Base-by-base conservation (phyloP, 768 basidiomycete species). In the Panaeolus cyanescens region DNA sequence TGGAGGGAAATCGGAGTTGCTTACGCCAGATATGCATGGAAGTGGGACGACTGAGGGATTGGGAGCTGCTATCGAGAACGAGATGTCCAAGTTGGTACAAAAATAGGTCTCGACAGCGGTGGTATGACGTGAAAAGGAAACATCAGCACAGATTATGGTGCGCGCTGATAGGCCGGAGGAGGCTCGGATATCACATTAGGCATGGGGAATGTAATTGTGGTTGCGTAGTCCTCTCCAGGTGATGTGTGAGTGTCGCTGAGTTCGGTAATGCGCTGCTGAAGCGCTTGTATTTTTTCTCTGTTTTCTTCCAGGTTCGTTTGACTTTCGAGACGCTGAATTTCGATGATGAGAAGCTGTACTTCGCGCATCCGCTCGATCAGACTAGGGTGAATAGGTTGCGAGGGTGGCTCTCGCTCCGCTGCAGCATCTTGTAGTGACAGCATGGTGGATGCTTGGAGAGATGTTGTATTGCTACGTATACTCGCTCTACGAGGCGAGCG, bases 11-110 rank as follows among this genome's bases (percentile, higher is more conserved):
- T 59, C 62, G 5, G 68, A 75, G 37, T 42, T 76, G 25, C 62
- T 77, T 58, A 77, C 76, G 4, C 76, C 75, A 8, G 76, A 77
- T 64, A 77, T 77, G 76, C 67, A 70, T 31, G 75, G 76, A 32
- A 73, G 68, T 12, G 76, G 74, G 7, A 76, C 75, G 13, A 77
- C 76, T n/a, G 71, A 77, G 50, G 72, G 67, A 8, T 57, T 75
- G 40, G 75, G 75, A 30, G 58, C 31, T 4, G 76, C 71, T 3
- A 75, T 77, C 50, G 74, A 75, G 60, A 63, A 68, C 15, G 71
- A 67, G 42, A 68, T 68, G 10, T 32, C 13, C 32, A 59, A 22
- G 32, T 59, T 50, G 45, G 45, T 22, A 50, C 45, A 59, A 53
- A 42, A 31, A 32, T 31, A 42, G 40, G 58, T 59, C 19, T 59